Base-by-base conservation (phyloP, 2,329 filamentous ascomycete species). In the Clathrospora elynae region DNA sequence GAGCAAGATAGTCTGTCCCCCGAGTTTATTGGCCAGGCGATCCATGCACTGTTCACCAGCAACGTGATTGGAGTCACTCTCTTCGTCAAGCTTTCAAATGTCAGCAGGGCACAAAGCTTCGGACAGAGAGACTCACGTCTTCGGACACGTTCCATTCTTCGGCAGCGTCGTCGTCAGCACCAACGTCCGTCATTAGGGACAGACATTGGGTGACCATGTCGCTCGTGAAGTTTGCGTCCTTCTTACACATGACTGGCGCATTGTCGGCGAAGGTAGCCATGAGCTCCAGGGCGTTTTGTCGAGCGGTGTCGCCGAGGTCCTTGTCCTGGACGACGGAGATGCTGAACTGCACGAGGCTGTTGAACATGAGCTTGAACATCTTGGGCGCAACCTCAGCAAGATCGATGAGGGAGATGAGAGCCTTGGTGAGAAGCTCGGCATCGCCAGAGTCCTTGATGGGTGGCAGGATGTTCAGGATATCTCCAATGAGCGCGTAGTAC, bases 41-140 rank as follows among this genome's bases (percentile, higher is more conserved):
- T 99, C 93, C 92, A 99, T 97, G 59, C 90, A 95, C 73, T 99
- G 93, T 73, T 99, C 93, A 48, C 93, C 93, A 29, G 92, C 93
- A 54, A 99, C 91, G 65, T 99, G 93, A 69, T 99, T 99, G 51
- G 90, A 83, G 64, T 99, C 93, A 66, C 90, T 96, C 73, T 99
- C 93, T 59, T 97, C 93, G 54, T 99, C 93, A 53, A 96, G 84
- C 42, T 45, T n/a, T n/a, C 6, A 16, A 6, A 19, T 26, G 35
- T 45, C 25, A 45, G 42, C 16, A 31, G 11, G 7, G 16, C 3
- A 11, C 12, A 30, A 10, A 7, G n/a, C 11, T 22, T 3, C n/a
- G 14, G n/a, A 33, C 11, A 11, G 22, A 8, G 4, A 3, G 11
- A 39, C 42, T 45, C 32, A 45, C 42, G 76, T 99, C 93, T 67